Base-by-base conservation (phyloP, 139 green algal genomes). In the Tetraselmis chui region DNA sequence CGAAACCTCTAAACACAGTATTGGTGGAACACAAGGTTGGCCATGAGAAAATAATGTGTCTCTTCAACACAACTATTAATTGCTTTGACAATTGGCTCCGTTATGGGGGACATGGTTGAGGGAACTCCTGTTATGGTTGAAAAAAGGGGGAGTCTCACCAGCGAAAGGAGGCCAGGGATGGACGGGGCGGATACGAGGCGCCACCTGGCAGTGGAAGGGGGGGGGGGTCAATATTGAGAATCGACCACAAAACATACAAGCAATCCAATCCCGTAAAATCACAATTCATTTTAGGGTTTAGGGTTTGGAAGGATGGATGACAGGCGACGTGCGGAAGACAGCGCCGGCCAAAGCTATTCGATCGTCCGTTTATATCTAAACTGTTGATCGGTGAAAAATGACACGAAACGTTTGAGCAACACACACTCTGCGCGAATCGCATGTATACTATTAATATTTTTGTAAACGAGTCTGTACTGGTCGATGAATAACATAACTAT, bases 181-280 rank as follows among this genome's bases (percentile, higher is more conserved):
- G 89, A 90, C n/a, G 94, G 93, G 23, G 94, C 93, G 31, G 86
- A 90, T 27, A 98, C 94, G 26, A 99, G 89, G 11, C 96, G 90
- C 95, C 95, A 99, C n/a, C 91, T 86, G 29, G 90, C 85, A 30
- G 76, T 32, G 26, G 83, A 82, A 28, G 27, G 0, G 76, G 28
- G 32, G 23, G 30, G 67, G 22, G 67, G 67, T 45, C 32, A 82
- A 77, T n/a, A n/a, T n/a, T n/a, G 28, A 82, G 27, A 28, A 77
- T 11, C 75, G 25, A 27, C 2, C 2, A 30, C 31, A 5, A 81
- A 18, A 26, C 30, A 81, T 2, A 11, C 30, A 23, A n/a, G 31
- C 23, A 76, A 25, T 23, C 25, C 25, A 26, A 11, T 24, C 18
- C 30, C 29, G 25, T 75, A n/a, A n/a, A n/a, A n/a, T 31, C 2